Base-by-base conservation (phyloP, 257 asterid genomes). In the Mitragyna speciosa region DNA sequence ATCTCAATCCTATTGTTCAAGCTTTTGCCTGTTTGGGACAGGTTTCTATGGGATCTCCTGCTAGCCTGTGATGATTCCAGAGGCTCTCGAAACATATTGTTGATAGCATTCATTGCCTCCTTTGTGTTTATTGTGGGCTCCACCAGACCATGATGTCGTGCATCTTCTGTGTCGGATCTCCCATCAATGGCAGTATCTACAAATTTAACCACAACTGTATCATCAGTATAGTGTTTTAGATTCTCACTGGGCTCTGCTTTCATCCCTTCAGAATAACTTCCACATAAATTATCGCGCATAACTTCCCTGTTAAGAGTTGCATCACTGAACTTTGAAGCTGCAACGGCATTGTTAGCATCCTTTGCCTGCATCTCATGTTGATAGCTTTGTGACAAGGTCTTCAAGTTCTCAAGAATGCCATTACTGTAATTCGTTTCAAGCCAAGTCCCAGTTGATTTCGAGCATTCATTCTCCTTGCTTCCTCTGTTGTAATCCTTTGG, bases 131-230 rank as follows among this genome's bases (percentile, higher is more conserved):
- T 76, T 41, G 97, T 94, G 67, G 97, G 97, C 80, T 94, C 98
- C 87, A 95, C 91, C 41, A 95, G 93, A 76, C 98, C 97, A 66
- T 93, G 96, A 93, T 95, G 99, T 8, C 95, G 86, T 81, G 94
- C 90, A 83, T 95, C 94, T 88, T 95, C 96, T 63, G 90, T 83
- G 28, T 78, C 82, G 51, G 98, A 90, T 82, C 84, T 91, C 81
- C 97, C 96, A 79, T 86, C 89, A 77, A 94, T 76, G 66, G 95
- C 96, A 83, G 89, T 88, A 85, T 88, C 93, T 24, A 89, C 92
- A 86, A 91, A 90, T 83, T 87, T 94, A 51, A 66, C 90, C 78
- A 92, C 89, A 78, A 87, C 80, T 15, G 92, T 86, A 75, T 91
- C 94, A 22, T 90, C 94, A 51, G 84, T 76, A 45, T 77, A 59